Conservation (phyloP, 139 green algal genomes). For the Chlorella sorokiniana region DNA sequence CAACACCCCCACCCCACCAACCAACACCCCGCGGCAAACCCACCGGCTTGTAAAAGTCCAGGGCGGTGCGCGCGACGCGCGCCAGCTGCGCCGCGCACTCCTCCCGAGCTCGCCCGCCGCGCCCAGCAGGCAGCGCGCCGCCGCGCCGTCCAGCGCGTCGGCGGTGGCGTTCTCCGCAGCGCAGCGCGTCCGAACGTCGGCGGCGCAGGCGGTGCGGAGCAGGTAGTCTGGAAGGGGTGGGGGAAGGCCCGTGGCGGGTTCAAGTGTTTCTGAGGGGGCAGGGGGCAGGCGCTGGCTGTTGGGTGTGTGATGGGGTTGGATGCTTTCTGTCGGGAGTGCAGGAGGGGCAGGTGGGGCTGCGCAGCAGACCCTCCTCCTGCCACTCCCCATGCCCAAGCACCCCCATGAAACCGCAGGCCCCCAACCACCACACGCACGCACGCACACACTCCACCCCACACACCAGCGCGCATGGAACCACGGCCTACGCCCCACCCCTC, state of each 20-base stretch:
- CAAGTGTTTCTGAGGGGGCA: not conserved
- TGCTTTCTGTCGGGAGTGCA: too few species aligned
- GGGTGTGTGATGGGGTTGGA: too few species aligned
- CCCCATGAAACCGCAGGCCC: not conserved
- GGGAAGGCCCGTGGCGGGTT: not conserved
- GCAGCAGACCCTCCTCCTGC: too few species aligned
- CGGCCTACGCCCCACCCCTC: not conserved
- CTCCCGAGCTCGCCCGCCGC: too few species aligned
- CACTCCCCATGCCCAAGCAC: not conserved
- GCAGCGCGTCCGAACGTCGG: not conserved
- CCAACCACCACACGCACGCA: not conserved
- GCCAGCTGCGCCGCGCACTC: not conserved
- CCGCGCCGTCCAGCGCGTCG: not conserved
- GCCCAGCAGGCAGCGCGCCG: constrained; percentile 1
- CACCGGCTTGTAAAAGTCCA: constrained; percentile 4
- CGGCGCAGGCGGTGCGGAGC: not conserved
- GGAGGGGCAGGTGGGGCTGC: too few species aligned
- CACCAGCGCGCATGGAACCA: not conserved
- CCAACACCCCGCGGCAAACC: not conserved
- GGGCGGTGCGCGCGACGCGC: not conserved
- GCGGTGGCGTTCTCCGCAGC: not conserved
- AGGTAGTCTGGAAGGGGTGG: constrained; percentile 1
- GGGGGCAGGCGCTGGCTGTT: not conserved
- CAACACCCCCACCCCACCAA: not conserved
- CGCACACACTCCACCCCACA: not conserved